phyloP scores from a whole-genome alignment of 2,329 filamentous ascomycete genomes.

The Whalleya microplaca region DNA sequence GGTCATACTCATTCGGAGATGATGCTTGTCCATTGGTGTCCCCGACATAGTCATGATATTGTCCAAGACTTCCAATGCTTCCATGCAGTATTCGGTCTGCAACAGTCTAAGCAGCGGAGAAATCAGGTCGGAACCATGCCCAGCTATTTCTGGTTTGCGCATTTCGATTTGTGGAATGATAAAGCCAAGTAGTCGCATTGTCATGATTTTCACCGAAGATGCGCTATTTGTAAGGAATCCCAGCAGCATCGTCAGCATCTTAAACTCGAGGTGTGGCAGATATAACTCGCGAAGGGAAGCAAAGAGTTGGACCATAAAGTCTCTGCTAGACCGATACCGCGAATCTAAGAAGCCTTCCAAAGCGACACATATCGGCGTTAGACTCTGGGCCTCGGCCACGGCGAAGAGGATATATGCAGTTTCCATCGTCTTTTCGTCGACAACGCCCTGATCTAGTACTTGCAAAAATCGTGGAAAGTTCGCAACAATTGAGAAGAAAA shows the following conservation, averaged over 20 bases:
- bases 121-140: conserved; percentile 91
- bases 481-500: conserved; percentile 87
- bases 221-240: conserved; percentile 87
- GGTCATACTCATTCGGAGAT: conserved; percentile 98
- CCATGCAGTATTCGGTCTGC: conserved; percentile 91
- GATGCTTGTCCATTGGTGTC: conserved; percentile 89
- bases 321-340: conserved; percentile 68
- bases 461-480: conserved; percentile 87
- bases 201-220: conserved; percentile 89
- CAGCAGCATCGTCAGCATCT: conserved; percentile 86
- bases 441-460: conserved; percentile 68
- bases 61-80: conserved; percentile 89
- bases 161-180: conserved; percentile 92
- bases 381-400: conserved; percentile 74
- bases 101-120: conserved; percentile 87
- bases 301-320: conserved; percentile 77
- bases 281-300: conserved; percentile 76
- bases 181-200: conserved; percentile 85
- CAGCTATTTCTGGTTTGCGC: conserved; percentile 85
- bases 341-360: conserved; percentile 71
- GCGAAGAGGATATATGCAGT: conserved; percentile 72
- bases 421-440: conserved; percentile 59
- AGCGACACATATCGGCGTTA: conserved; percentile 67
- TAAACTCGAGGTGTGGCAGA: conserved; percentile 81
- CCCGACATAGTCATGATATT: conserved; percentile 94